phyloP scores from a whole-genome alignment of 2,329 filamentous ascomycete species.

The Ophiostoma himal-ulmi region DNA sequence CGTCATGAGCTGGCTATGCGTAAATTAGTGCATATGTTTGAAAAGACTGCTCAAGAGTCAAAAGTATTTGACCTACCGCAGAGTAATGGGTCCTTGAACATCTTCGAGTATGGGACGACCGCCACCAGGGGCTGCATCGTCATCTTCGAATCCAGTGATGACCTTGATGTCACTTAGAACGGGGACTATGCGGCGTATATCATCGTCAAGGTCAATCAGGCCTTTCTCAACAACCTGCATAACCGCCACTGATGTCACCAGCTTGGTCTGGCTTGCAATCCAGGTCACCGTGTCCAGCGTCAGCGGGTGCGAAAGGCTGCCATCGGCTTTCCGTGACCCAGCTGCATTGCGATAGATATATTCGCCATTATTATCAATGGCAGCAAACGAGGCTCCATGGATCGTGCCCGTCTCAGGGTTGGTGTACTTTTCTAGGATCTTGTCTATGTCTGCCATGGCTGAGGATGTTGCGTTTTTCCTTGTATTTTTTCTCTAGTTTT shows the following conservation, averaged over 20 bases:
- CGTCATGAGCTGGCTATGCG: neutral
- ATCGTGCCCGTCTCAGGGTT: neutral
- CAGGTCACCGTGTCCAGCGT: slow-evolving; percentile 10
- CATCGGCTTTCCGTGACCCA: neutral
- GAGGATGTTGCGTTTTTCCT: neutral
- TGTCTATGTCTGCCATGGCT: neutral
- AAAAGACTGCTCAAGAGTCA: too few species aligned
- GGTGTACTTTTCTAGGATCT: neutral
- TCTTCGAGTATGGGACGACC: neutral
- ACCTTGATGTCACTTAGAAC: neutral
- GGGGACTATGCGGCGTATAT: neutral
- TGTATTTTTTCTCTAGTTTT: neutral
- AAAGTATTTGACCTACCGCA: neutral
- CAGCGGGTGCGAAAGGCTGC: neutral
- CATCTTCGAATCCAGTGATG: neutral
- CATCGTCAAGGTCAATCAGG: neutral
- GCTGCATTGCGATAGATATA: neutral
- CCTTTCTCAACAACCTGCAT: neutral
- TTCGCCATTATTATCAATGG: neutral
- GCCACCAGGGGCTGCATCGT: neutral
- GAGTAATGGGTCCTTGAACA: neutral
- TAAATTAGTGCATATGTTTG: neutral
- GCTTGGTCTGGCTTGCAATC: slow-evolving; percentile 20
- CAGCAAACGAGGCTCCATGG: neutral
- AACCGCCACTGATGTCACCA: neutral